Evolutionary conservation across 1,284 basidiomycete species (phyloP).

Genomic region (Sporisorium scitamineum): DNA sequence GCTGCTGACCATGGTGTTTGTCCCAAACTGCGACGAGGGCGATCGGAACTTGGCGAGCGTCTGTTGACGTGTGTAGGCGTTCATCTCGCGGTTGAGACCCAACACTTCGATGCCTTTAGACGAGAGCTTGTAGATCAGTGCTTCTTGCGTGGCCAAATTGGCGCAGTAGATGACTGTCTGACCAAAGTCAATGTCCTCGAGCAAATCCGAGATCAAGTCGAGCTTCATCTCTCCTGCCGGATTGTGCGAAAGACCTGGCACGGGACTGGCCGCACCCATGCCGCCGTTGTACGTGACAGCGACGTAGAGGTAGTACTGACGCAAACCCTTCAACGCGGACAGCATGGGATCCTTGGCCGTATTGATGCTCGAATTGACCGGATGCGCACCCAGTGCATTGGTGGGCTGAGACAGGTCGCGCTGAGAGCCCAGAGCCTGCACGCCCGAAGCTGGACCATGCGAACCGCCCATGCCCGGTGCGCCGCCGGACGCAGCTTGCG

Average conservation of each 20-base stretch:
- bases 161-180: slow-evolving; percentile 65
- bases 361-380: slow-evolving; percentile 51
- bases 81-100: slow-evolving; percentile 83
- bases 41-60: slow-evolving; percentile 83
- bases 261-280: slow-evolving; percentile 86
- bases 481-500: slow-evolving; percentile 13
- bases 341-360: slow-evolving; percentile 51
- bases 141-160: slow-evolving; percentile 67
- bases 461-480: slow-evolving; percentile 12
- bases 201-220: slow-evolving; percentile 90
- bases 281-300: slow-evolving; percentile 73
- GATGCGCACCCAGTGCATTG: slow-evolving; percentile 54
- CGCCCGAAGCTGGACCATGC: slow-evolving; percentile 13
- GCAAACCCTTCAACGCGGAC: slow-evolving; percentile 51
- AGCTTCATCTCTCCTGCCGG: slow-evolving; percentile 97
- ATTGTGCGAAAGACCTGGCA: slow-evolving; percentile 77
- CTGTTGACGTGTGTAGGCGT: slow-evolving; percentile 80
- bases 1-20: slow-evolving; percentile 35
- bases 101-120: slow-evolving; percentile 86
- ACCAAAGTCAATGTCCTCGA: slow-evolving; percentile 82
- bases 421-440: slow-evolving; percentile 25
- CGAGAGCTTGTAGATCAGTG: slow-evolving; percentile 79
- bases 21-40: slow-evolving; percentile 63
- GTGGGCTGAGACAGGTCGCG: slow-evolving; percentile 77
- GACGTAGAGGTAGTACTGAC: slow-evolving; percentile 65